Base-by-base conservation (phyloP, 192 early-diverging fungal species). In the Backusella parvicylindrica region DNA sequence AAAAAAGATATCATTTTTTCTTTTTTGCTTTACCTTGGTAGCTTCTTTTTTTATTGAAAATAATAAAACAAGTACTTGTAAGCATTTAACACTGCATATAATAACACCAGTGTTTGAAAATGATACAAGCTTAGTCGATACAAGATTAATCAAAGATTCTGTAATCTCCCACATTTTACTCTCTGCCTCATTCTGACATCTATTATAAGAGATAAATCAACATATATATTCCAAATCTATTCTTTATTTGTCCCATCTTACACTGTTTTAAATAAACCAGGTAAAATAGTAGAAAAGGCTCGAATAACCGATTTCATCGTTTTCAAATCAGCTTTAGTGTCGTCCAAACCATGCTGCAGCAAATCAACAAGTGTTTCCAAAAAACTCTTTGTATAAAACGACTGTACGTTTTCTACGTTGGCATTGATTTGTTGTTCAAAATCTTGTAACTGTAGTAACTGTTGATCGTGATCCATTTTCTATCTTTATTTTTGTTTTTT, bases 151-250 rank as follows among this genome's bases (percentile, higher is more conserved):
- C 16, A 85, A 68, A 0, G 33, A 37, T 2, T 12, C 18, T 7
- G 71, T 49, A 30, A 28, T 72, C 18, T 77, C 56, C 84, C 84
- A 83, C 36, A 81, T 56, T n/a, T 37, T 70, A 30, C n/a, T 49
- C 65, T 85, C 82, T 12, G 67, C 38, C 70, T 70, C 64, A 70
- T 80, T 83, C 69, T 83, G 56, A 36, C 77, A 81, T 23, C 84
- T 83, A n/a, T n/a, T n/a, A n/a, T n/a, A n/a, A n/a, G n/a, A n/a
- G n/a, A n/a, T n/a, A n/a, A n/a, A n/a, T n/a, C n/a, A 3, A 38
- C 0, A 38, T 36, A 37, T 32, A 11, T 71, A 26, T 18, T 31
- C 1, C 11, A 37, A 43, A n/a, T n/a, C n/a, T n/a, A n/a, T n/a
- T n/a, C n/a, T n/a, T n/a, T n/a, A n/a, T n/a, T n/a, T n/a, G n/a